Conservation (phyloP, 805 yeast species). For the Tetrapisispora namnaoensis region DNA sequence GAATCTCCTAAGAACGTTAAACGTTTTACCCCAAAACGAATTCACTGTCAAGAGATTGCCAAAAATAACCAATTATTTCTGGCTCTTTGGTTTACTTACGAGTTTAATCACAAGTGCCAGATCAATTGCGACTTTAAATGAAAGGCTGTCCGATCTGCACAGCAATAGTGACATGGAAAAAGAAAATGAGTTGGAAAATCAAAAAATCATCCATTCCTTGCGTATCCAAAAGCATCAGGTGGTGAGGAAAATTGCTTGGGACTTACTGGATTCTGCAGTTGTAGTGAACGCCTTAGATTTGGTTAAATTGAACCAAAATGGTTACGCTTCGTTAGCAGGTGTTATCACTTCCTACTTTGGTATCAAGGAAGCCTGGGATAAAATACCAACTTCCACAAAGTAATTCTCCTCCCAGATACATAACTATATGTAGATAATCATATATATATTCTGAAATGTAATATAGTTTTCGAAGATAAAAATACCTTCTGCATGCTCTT, state of each 20-base stretch:
- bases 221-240: slow-evolving; percentile 38
- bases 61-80: slow-evolving; percentile 55
- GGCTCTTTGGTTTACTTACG: slow-evolving; percentile 64
- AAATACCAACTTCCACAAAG: slow-evolving; percentile 22
- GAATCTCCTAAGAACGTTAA: slow-evolving; percentile 40
- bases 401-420: not conserved
- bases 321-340: slow-evolving; percentile 78
- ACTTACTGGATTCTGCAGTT: slow-evolving; percentile 61
- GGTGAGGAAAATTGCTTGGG: slow-evolving; percentile 63
- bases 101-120: slow-evolving; percentile 53
- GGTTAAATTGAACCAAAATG: slow-evolving; percentile 58
- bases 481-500: too few species aligned
- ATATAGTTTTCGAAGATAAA: not conserved
- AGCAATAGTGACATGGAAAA: not conserved
- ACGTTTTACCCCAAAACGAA: slow-evolving; percentile 42
- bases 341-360: slow-evolving; percentile 73
- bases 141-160: slow-evolving; percentile 18
- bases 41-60: slow-evolving; percentile 42
- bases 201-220: slow-evolving; percentile 23
- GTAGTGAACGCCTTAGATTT: slow-evolving; percentile 58
- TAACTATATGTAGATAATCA: not conserved
- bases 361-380: slow-evolving; percentile 58
- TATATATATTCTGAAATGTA: not conserved
- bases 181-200: not conserved
- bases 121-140: slow-evolving; percentile 36